phyloP scores from a whole-genome alignment of 2,329 filamentous ascomycete species.

The Zopfia rhizophila region DNA sequence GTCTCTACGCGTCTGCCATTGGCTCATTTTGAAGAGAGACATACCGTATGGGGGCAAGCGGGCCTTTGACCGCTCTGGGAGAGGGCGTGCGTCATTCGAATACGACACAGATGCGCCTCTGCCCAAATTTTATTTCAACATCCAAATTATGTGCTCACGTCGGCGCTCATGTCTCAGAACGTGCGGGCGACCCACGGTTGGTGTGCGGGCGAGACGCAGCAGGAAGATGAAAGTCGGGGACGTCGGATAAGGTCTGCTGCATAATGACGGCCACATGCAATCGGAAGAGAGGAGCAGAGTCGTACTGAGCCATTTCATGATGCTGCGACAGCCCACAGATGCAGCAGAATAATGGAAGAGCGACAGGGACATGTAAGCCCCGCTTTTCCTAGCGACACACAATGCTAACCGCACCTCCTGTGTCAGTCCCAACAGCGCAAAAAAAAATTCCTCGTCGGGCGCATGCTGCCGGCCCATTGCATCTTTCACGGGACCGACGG shows the following conservation, averaged over 20 bases:
- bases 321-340: slow-evolving; percentile 15
- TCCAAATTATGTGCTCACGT: slow-evolving; percentile 5
- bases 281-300: slow-evolving; percentile 11
- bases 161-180: slow-evolving; percentile 7
- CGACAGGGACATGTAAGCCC: slow-evolving; percentile 9
- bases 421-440: slow-evolving; percentile 17
- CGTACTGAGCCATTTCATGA: slow-evolving; percentile 4
- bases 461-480: neutral
- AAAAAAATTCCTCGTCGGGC: slow-evolving; percentile 11
- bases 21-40: too few relatives aligned
- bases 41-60: too few relatives aligned
- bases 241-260: too few relatives aligned
- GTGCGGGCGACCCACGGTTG: slow-evolving; percentile 8
- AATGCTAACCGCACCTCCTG: slow-evolving; percentile 29
- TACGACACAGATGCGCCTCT: slow-evolving; percentile 1
- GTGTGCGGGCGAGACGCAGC: neutral
- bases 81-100: too few relatives aligned
- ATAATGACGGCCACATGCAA: too few relatives aligned
- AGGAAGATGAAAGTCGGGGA: slow-evolving; percentile 2
- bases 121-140: slow-evolving; percentile 1
- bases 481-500: neutral
- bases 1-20: too few relatives aligned
- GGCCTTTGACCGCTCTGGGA: too few relatives aligned
- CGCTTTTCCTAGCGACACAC: slow-evolving; percentile 25
- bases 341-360: slow-evolving; percentile 11